Evolutionary conservation across 1,284 basidiomycete genomes (phyloP).

Genomic region (Tylopilus sp.): DNA sequence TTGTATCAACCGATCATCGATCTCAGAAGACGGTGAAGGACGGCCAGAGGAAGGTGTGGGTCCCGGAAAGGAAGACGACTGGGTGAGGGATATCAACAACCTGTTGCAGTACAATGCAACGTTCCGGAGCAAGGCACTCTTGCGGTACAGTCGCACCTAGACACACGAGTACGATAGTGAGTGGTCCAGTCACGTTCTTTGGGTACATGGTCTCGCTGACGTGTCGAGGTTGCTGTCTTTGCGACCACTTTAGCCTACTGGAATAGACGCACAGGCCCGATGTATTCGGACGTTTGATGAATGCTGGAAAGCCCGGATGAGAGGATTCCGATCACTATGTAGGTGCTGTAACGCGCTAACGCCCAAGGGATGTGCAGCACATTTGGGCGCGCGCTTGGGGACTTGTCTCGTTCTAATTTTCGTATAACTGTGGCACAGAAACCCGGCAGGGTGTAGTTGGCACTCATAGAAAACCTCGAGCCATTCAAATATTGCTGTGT

Average conservation of each 20-base stretch:
- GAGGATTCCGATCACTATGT: neutral
- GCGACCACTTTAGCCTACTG: neutral
- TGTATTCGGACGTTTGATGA: too few relatives aligned
- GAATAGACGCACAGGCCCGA: neutral
- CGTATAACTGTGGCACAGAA: too few relatives aligned
- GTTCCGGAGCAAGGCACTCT: constrained; percentile 81
- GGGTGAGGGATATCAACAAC: constrained; percentile 96
- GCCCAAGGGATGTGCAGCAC: neutral
- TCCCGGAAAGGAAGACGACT: constrained; percentile 85
- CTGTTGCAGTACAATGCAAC: constrained; percentile 89
- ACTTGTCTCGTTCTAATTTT: too few relatives aligned
- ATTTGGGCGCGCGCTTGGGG: neutral
- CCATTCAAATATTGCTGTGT: too few relatives aligned
- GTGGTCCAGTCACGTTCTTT: neutral
- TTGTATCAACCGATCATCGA: constrained; percentile 83
- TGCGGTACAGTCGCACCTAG: constrained; percentile 48
- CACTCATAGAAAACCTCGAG: too few relatives aligned
- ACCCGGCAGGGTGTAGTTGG: too few relatives aligned
- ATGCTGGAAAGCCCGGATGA: neutral
- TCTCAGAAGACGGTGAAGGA: constrained; percentile 46
- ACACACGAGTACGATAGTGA: constrained; percentile 12
- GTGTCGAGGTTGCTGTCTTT: neutral
- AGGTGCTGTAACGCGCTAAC: neutral
- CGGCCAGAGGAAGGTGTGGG: constrained; percentile 47
- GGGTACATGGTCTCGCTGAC: constrained; percentile 1